Conservation (phyloP, 768 basidiomycete species). For the Hemileccinum rubropunctum region DNA sequence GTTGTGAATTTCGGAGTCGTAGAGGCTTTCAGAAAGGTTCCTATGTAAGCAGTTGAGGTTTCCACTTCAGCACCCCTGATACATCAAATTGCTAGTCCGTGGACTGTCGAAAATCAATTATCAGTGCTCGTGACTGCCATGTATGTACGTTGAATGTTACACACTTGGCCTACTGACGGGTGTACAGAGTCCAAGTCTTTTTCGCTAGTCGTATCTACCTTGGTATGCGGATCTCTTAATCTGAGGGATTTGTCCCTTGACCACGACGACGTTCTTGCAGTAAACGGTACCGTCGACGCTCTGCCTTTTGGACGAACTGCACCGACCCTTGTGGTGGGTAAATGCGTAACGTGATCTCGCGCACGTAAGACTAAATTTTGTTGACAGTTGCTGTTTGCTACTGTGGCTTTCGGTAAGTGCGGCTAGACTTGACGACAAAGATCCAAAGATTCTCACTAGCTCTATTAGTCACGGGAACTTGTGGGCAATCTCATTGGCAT, state of each 20-base stretch:
- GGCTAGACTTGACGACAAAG: not conserved
- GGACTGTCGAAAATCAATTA: slow-evolving; percentile 15
- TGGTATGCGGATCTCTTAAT: slow-evolving; percentile 2
- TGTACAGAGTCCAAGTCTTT: slow-evolving; percentile 11
- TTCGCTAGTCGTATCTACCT: slow-evolving; percentile 11
- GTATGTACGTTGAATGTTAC: slow-evolving; percentile 2
- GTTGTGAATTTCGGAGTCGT: slow-evolving; percentile 12
- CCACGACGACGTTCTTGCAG: not conserved
- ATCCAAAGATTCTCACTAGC: not conserved
- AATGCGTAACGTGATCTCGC: not conserved
- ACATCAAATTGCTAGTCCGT: slow-evolving; percentile 5
- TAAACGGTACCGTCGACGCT: not conserved
- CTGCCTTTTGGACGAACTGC: slow-evolving; percentile 12
- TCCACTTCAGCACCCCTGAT: not conserved
- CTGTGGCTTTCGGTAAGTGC: slow-evolving; percentile 11
- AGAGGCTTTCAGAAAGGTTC: slow-evolving; percentile 5
- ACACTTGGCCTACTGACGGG: not conserved
- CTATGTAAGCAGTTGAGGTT: slow-evolving; percentile 5
- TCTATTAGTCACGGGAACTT: slow-evolving; percentile 4
- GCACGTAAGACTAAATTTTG: not conserved
- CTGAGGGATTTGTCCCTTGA: not conserved
- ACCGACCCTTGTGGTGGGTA: slow-evolving; percentile 11
- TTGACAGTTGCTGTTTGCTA: slow-evolving; percentile 9
- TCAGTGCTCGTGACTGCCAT: slow-evolving; percentile 15
- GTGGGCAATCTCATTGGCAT: not conserved